Conservation (phyloP, 805 yeast genomes). For the Zygosaccharomyces siamensis region DNA sequence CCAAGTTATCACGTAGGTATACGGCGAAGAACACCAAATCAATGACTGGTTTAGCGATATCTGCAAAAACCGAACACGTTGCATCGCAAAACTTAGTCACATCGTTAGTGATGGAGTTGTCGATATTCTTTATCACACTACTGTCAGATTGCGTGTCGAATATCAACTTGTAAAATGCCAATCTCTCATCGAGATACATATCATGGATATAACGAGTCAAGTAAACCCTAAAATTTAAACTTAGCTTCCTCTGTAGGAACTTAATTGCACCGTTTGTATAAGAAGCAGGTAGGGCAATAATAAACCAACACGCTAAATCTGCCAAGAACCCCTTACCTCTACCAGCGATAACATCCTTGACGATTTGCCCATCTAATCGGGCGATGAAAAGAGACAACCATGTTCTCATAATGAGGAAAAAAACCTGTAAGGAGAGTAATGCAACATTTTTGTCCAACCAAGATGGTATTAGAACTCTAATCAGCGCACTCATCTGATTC, state of each 20-base stretch:
- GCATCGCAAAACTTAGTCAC: conserved; percentile 75
- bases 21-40: conserved; percentile 80
- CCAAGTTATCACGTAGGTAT: conserved; percentile 79
- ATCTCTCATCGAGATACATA: conserved; percentile 70
- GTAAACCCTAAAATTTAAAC: conserved; percentile 79
- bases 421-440: conserved; percentile 62
- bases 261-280: conserved; percentile 89
- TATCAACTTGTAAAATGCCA: conserved; percentile 78
- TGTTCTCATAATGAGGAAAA: conserved; percentile 73
- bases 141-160: conserved; percentile 48
- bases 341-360: conserved; percentile 79
- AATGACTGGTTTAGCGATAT: conserved; percentile 85
- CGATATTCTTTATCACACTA: conserved; percentile 59
- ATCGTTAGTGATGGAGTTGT: conserved; percentile 77
- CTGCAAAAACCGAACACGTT: conserved; percentile 76
- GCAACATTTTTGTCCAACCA: conserved; percentile 62
- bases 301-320: conserved; percentile 80
- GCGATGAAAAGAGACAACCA: conserved; percentile 85
- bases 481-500: conserved; percentile 66
- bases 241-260: conserved; percentile 66
- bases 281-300: conserved; percentile 88
- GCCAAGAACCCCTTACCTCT: conserved; percentile 67
- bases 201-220: conserved; percentile 85
- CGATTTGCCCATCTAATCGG: conserved; percentile 86
- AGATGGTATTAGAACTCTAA: conserved; percentile 79